Evolutionary conservation across 768 basidiomycete species (phyloP), one percentile per base, ranked within the genome.

Genomic region (Boletus pseudo-olivaceus): DNA sequence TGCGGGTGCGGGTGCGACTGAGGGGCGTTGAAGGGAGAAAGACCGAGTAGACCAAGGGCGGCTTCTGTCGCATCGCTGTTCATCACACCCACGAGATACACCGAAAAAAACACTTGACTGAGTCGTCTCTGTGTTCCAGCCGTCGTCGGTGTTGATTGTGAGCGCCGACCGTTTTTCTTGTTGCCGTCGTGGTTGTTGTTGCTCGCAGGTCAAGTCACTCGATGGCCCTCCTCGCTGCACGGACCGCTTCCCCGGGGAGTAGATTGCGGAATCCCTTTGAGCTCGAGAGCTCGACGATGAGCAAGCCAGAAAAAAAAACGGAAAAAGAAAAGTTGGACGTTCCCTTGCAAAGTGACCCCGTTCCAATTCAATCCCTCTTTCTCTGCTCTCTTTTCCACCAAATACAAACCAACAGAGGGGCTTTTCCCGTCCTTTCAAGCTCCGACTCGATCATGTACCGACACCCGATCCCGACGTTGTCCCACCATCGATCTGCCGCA

Each of bases 21-120:
- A 59, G 59, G 66, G 47, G 73, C 63, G 54, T 70, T 70, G 52
- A 68, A 64, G 45, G 73, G 70, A 40, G 74, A 77, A 46, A 82
- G 78, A 63, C 77, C 76, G 55, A 83, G 76, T 27, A 83, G 72
- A 66, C 80, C 82, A 53, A 83, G 78, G 38, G 79, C 80, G 52
- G 81, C 82, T 69, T 83, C 82, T 63, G 76, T 75, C 61, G 79
- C 81, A 79, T 82, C 82, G 72, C 69, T 77, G 66, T 72, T 73
- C 77, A 78, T 78, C 67, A 67, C 62, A 60, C 56, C 53, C 38
- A 33, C 46, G 19, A 43, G 38, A 54, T 47, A 55, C 46, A 51
- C 51, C 53, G 35, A 56, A 37, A 48, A 51, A 47, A 56, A 54
- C 4, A 15, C 20, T 49, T 41, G 55, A 44, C 26, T 34, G 41